These are phyloP conservation scores for Fistulifera pelliculosa DNA, from an alignment of 108 stramenopile species.

Conservation along the genomic window DNA sequence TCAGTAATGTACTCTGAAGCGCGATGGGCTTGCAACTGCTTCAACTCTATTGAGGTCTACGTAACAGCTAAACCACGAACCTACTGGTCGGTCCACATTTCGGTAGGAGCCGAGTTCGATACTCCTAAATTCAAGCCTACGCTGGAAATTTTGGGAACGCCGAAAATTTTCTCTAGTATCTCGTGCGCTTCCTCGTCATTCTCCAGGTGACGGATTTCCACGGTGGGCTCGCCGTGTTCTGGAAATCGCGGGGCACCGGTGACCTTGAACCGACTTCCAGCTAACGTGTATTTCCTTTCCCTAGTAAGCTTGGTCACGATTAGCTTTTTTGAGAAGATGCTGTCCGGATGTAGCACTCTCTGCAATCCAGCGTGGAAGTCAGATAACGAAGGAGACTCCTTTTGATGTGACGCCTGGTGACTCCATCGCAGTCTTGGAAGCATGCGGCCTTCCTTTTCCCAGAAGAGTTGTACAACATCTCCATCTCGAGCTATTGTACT, in stretches of 20 bases:
- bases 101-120: neutral
- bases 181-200: conserved; percentile 5
- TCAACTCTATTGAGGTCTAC: too few relatives aligned
- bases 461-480: conserved; percentile 8
- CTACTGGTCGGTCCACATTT: too few relatives aligned
- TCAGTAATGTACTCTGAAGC: too few relatives aligned
- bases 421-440: conserved; percentile 20
- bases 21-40: too few relatives aligned
- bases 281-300: conserved; percentile 15
- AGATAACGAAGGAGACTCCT: neutral
- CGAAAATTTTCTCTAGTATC: conserved; percentile 12
- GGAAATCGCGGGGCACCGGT: conserved; percentile 16
- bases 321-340: conserved; percentile 15
- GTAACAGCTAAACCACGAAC: too few relatives aligned
- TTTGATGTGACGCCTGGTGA: neutral
- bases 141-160: conserved; percentile 11
- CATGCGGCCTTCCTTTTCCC: conserved; percentile 19
- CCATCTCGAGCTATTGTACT: conserved; percentile 12
- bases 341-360: neutral
- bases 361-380: conserved; percentile 7
- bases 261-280: conserved; percentile 15
- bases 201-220: neutral
- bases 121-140: conserved; percentile 2
- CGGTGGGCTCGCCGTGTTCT: neutral
- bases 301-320: conserved; percentile 19